Evolutionary conservation across 1,139 yeast species (phyloP).

Genomic region (Taphrina flavorubra): DNA sequence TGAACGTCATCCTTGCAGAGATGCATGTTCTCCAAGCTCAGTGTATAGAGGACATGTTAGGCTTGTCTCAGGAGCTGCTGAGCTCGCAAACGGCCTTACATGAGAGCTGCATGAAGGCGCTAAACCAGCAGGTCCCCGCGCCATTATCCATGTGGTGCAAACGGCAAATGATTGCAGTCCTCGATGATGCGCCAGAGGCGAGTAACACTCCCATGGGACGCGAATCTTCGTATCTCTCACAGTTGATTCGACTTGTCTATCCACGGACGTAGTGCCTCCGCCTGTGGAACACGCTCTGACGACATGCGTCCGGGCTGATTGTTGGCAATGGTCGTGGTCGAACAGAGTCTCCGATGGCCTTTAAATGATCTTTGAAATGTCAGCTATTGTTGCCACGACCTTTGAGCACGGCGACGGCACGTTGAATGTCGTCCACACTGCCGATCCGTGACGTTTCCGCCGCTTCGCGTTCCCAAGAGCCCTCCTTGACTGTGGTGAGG

Average conservation of each 20-base stretch:
- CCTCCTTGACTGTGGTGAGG: slow-evolving; percentile 35
- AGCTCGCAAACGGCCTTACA: neutral
- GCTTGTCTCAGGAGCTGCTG: neutral
- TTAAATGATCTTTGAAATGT: neutral
- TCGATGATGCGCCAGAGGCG: neutral
- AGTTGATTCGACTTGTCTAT: neutral
- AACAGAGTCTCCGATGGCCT: no score
- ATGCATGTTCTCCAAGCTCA: slow-evolving; percentile 4
- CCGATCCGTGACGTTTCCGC: slow-evolving; percentile 21
- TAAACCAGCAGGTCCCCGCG: neutral
- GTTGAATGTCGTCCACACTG: slow-evolving; percentile 30
- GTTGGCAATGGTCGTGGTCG: no score
- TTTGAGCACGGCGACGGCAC: slow-evolving; percentile 21
- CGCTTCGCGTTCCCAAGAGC: slow-evolving; percentile 27
- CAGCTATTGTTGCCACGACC: neutral
- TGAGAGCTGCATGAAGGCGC: neutral
- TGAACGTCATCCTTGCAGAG: slow-evolving; percentile 17
- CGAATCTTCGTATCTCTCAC: neutral
- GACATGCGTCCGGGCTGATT: no score
- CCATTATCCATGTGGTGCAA: slow-evolving; percentile 8
- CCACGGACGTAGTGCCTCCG: neutral
- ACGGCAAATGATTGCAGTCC: neutral
- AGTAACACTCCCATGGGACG: neutral
- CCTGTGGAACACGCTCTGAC: no score
- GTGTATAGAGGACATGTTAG: neutral